These are phyloP conservation scores for Comarum palustre DNA, from an alignment of 306 rosid species.

Conservation along the genomic window DNA sequence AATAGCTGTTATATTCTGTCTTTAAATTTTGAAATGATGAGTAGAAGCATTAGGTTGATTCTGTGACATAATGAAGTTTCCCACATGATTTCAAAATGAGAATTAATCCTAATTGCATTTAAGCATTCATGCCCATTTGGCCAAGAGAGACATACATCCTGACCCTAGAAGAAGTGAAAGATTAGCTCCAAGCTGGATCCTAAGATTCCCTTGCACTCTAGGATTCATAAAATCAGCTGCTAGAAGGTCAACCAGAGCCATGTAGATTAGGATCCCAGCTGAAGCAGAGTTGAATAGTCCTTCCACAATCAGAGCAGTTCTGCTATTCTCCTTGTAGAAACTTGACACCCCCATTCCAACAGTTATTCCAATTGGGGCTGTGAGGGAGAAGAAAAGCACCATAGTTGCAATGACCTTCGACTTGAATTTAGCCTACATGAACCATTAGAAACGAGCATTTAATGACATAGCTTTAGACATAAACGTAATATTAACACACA, in stretches of 20 bases:
- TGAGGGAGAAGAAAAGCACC: conserved; percentile 62
- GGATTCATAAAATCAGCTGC: conserved; percentile 60
- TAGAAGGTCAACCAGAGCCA: conserved; percentile 71
- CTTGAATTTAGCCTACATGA: conserved; percentile 50
- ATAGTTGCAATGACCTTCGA: conserved; percentile 38
- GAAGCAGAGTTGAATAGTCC: conserved; percentile 64
- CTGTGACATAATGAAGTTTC: neutral
- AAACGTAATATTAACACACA: neutral
- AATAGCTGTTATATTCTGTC: neutral
- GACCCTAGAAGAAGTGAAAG: conserved; percentile 55
- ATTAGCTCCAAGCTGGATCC: conserved; percentile 54
- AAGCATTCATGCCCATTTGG: conserved; percentile 38
- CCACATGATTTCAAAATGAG: neutral
- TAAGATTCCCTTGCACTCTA: conserved; percentile 43
- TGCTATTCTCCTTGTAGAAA: conserved; percentile 39
- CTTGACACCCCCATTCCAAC: conserved; percentile 61
- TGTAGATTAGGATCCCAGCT: conserved; percentile 57
- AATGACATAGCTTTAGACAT: neutral
- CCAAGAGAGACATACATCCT: conserved; percentile 54
- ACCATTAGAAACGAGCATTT: too few relatives aligned
- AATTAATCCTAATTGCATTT: neutral
- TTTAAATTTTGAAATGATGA: neutral
- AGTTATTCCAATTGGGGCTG: conserved; percentile 59
- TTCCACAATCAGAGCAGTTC: conserved; percentile 46
- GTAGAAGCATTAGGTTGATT: neutral